Percentiles rank a stretch among this genome's conserved stretches.
Conservation (phyloP, 441 rosid genomes). For the Brassica hybrid region DNA sequence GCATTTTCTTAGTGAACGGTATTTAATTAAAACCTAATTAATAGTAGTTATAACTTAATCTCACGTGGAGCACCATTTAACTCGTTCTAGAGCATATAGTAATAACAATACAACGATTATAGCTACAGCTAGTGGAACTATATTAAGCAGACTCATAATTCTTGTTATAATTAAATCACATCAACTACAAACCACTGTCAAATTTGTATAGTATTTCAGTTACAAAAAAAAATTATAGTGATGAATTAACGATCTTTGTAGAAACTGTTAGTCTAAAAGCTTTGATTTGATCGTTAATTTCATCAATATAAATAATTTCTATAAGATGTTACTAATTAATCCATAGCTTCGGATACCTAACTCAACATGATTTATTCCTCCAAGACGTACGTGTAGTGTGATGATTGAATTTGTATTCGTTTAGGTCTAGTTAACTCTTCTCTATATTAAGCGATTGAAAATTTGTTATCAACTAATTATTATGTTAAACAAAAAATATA, state of each 20-base stretch:
- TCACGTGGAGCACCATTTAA: not conserved
- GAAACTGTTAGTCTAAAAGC: not conserved
- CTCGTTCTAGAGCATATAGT: not conserved
- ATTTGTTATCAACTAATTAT: not conserved
- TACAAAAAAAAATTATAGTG: not conserved
- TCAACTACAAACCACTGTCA: not conserved
- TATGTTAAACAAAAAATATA: not conserved
- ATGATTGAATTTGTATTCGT: not conserved
- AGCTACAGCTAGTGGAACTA: not conserved
- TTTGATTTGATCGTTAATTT: not conserved
- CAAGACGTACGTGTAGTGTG: not conserved
- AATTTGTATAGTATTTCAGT: not conserved
- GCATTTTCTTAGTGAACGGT: not conserved
- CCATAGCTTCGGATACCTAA: not conserved
- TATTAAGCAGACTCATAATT: not conserved
- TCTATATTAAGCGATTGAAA: not conserved
- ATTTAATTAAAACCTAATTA: not conserved
- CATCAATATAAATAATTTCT: not conserved
- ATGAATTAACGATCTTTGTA: constrained; percentile 8
- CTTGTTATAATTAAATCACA: not conserved
- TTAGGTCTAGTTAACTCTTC: not conserved
- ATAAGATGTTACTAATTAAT: not conserved
- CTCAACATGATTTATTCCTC: not conserved
- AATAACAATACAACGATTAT: not conserved
- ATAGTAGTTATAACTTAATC: not conserved